Base-by-base conservation (phyloP, 108 stramenopile species). In the Aurantiochytrium sp. region DNA sequence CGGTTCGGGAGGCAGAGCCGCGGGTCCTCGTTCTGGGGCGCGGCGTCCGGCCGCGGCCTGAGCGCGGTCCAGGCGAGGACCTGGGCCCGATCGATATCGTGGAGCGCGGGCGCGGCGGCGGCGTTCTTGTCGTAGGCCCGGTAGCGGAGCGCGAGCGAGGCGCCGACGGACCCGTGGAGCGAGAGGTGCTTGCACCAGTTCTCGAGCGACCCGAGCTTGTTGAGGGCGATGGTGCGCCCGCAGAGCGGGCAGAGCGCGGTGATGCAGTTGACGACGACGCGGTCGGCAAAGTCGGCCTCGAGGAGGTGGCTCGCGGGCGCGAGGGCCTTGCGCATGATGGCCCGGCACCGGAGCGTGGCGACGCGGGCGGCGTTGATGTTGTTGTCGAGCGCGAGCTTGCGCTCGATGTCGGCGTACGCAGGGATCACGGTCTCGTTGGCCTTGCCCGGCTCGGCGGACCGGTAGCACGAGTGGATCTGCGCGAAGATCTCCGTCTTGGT, bases 161-260 rank as follows among this genome's bases (percentile, higher is more conserved):
- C 45, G 39, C 73, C 73, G 45, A 81, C 19, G n/a, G 73, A 24
- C 19, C 73, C 73, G 39, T 81, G 73, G 19, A 81, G 73, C 6
- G 39, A 41, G 42, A 81, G 73, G 30, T 81, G 73, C 45, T 81
- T 81, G 73, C 73, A 81, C 73, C 73, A 81, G 45, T 81, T 81
- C 39, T 81, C 73, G 12, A 41, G 45, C 6, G 73, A 81, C 27
- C 42, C 73, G 45, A 81, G 73, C 45, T 81, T 81, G 45, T 81
- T 81, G 73, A 81, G 73, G 0, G 73, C 73, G 39, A 81, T 81
- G 73, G 73, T 48, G 2, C 73, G 39, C 10, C 73, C 73, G 39
- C 73, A 81, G 39, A 81, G n/a, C 1, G 73, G 73, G 39, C 73
- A 81, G 27, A 48, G 42, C 15, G 73, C 39, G 12, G 45, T 48